These are phyloP conservation scores for Penicillium nordicum DNA, from an alignment of 2,329 filamentous ascomycete species.

Conservation along the genomic window DNA sequence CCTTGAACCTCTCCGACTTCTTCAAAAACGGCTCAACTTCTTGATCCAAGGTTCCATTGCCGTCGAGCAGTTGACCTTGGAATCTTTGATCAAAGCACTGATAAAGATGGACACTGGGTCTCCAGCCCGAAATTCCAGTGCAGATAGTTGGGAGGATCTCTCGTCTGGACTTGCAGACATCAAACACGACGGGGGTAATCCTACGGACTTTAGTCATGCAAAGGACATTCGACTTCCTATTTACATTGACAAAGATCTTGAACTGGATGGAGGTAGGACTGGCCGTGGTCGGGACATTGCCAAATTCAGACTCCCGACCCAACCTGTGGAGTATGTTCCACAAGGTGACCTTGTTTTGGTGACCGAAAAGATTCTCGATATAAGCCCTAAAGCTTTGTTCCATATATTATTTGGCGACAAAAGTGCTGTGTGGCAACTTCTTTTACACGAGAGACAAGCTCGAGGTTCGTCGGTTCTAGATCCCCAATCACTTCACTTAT, in stretches of 20 bases:
- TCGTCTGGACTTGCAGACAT: slow-evolving; percentile 57
- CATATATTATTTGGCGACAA: slow-evolving; percentile 96
- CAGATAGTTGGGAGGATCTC: slow-evolving; percentile 89
- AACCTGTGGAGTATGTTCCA: slow-evolving; percentile 79
- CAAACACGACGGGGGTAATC: slow-evolving; percentile 44
- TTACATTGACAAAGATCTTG: slow-evolving; percentile 61
- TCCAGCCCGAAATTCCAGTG: slow-evolving; percentile 63
- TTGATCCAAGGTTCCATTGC: slow-evolving; percentile 76
- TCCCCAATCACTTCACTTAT: background rate
- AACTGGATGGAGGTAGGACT: slow-evolving; percentile 42
- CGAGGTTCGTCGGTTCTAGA: slow-evolving; percentile 45
- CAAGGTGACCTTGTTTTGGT: slow-evolving; percentile 72
- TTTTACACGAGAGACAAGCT: slow-evolving; percentile 79
- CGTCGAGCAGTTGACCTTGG: slow-evolving; percentile 64
- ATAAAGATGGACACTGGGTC: slow-evolving; percentile 68
- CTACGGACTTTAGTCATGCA: slow-evolving; percentile 34
- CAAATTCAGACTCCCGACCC: slow-evolving; percentile 77
- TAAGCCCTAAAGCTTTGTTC: slow-evolving; percentile 91
- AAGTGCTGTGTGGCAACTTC: slow-evolving; percentile 85
- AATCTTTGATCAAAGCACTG: slow-evolving; percentile 68
- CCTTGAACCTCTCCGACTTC: slow-evolving; percentile 76
- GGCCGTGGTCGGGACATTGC: slow-evolving; percentile 49
- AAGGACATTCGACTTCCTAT: slow-evolving; percentile 57
- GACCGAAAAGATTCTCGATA: slow-evolving; percentile 78
- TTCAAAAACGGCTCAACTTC: slow-evolving; percentile 80